Conservation (phyloP, 2,329 filamentous ascomycete genomes). For the Alternaria novae-zelandiae region DNA sequence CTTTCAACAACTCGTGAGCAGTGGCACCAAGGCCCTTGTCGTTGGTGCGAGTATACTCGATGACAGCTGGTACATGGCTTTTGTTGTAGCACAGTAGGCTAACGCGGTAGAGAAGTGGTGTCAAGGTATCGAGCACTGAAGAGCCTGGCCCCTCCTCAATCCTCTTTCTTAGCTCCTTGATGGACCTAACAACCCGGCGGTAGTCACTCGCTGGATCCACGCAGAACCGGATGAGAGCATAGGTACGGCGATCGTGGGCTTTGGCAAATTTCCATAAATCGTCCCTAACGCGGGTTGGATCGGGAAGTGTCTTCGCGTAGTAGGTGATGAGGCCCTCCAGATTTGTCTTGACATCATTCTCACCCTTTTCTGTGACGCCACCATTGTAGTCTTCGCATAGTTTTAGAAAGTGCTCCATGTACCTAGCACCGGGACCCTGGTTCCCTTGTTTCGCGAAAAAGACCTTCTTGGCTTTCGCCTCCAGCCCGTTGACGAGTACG, state of each 20-base stretch:
- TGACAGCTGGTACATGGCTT: constrained; percentile 89
- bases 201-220: constrained; percentile 89
- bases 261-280: constrained; percentile 93
- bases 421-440: constrained; percentile 75
- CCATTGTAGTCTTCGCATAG: constrained; percentile 91
- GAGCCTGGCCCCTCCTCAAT: constrained; percentile 70
- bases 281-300: constrained; percentile 71
- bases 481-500: constrained; percentile 78
- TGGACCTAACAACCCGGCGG: constrained; percentile 84
- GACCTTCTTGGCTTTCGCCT: constrained; percentile 78
- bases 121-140: constrained; percentile 77
- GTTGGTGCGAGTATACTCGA: constrained; percentile 84
- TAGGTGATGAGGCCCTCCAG: constrained; percentile 76
- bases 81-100: constrained; percentile 90
- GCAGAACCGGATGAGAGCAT: constrained; percentile 86
- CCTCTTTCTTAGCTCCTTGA: constrained; percentile 86
- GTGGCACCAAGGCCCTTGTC: constrained; percentile 77
- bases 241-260: constrained; percentile 85
- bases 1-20: constrained; percentile 87
- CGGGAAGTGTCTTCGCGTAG: constrained; percentile 77
- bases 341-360: constrained; percentile 70
- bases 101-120: constrained; percentile 81
- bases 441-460: constrained; percentile 86
- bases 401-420: constrained; percentile 77
- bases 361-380: constrained; percentile 76